These are phyloP conservation scores for Fusarium begoniae DNA, from an alignment of 2,329 filamentous ascomycete genomes.

Conservation along the genomic window DNA sequence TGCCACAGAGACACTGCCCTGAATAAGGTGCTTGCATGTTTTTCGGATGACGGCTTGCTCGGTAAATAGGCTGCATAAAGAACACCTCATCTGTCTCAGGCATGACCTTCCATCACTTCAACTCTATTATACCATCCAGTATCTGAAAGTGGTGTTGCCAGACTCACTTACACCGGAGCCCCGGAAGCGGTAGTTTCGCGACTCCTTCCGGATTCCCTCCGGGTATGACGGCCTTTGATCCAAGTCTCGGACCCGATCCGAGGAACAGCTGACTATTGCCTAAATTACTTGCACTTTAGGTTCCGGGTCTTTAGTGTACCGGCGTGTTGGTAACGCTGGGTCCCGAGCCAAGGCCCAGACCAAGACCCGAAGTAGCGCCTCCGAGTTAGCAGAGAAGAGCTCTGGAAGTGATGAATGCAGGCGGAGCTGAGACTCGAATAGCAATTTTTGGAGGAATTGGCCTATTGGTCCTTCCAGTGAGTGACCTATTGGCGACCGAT, in stretches of 20 bases:
- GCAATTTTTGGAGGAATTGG: rapidly evolving
- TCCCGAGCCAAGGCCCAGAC: background rate
- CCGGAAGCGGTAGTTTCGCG: background rate
- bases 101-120: rapidly evolving
- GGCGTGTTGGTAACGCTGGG: background rate
- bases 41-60: background rate
- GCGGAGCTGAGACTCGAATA: background rate
- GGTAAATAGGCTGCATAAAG: rapidly evolving
- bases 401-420: too few species aligned
- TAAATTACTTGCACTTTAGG: background rate
- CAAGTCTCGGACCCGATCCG: background rate
- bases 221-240: background rate
- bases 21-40: conserved; percentile 23
- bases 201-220: background rate
- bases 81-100: rapidly evolving
- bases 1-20: conserved; percentile 34
- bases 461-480: rapidly evolving
- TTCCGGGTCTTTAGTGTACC: background rate
- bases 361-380: background rate
- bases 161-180: background rate
- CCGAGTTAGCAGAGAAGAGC: background rate
- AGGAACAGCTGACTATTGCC: background rate
- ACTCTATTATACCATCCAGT: background rate
- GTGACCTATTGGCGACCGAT: background rate
- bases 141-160: background rate